phyloP scores from a whole-genome alignment of 345 rosid species.

The Raphanus sativus region DNA sequence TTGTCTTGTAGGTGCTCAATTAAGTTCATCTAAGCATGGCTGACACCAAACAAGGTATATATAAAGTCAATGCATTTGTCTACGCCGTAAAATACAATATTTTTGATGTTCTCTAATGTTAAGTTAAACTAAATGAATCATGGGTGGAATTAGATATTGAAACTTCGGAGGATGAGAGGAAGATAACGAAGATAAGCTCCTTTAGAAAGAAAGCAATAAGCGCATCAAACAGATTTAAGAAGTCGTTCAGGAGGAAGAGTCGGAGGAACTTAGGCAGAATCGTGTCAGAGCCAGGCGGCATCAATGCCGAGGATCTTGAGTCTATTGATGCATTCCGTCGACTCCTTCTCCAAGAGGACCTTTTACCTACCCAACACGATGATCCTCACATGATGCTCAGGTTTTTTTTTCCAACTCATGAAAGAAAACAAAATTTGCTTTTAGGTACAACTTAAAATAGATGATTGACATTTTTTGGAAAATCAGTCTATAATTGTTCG shows the following conservation, averaged over 20 bases:
- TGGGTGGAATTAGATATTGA: conserved; percentile 40
- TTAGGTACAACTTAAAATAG: not conserved
- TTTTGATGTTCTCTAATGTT: not conserved
- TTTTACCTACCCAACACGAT: conserved; percentile 70
- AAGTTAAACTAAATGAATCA: not conserved
- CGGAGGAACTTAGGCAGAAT: conserved; percentile 68
- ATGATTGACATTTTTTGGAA: conserved; percentile 10
- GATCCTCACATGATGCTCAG: conserved; percentile 85
- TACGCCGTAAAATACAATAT: not conserved
- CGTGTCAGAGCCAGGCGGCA: conserved; percentile 49
- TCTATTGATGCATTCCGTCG: conserved; percentile 77
- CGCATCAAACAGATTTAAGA: conserved; percentile 74
- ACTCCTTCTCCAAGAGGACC: conserved; percentile 57
- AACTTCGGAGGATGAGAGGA: conserved; percentile 61
- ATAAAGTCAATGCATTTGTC: conserved; percentile 18
- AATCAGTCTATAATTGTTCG: conserved; percentile 10
- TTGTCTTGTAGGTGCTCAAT: conserved; percentile 17
- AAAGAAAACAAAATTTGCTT: not conserved
- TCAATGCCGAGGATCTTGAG: conserved; percentile 63
- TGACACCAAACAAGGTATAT: conserved; percentile 39
- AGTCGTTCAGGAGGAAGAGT: conserved; percentile 61
- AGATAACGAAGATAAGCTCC: conserved; percentile 60
- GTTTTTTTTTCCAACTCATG: conserved; percentile 34
- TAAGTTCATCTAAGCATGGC: conserved; percentile 44
- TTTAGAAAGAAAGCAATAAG: conserved; percentile 72